phyloP scores from a whole-genome alignment of 306 rosid genomes.

The Lathyrus aphaca region DNA sequence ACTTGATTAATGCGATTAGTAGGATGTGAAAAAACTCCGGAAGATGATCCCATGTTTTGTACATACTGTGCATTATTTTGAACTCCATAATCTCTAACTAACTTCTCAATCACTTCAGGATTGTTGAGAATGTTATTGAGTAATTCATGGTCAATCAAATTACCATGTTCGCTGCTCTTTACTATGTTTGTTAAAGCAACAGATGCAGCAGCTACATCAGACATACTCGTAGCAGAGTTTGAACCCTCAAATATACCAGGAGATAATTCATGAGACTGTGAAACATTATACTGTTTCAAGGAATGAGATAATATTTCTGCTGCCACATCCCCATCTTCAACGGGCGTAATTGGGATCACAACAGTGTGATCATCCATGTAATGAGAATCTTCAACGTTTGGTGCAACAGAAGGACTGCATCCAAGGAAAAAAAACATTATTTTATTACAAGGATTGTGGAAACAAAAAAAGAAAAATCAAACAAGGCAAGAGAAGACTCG shows the following conservation, averaged over 20 bases:
- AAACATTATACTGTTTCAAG: conserved; percentile 29
- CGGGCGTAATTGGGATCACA: conserved; percentile 76
- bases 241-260: conserved; percentile 38
- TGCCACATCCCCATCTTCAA: conserved; percentile 81
- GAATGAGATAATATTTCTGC: conserved; percentile 45
- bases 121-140: conserved; percentile 71
- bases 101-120: conserved; percentile 76
- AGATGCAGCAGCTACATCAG: conserved; percentile 70
- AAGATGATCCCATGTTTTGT: conserved; percentile 51
- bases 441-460: conserved; percentile 27
- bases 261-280: conserved; percentile 42
- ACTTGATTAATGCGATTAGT: conserved; percentile 42
- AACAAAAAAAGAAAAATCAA: conserved; percentile 11
- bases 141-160: conserved; percentile 68
- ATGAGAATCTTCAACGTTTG: conserved; percentile 52
- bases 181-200: conserved; percentile 62
- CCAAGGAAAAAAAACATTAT: conserved; percentile 6
- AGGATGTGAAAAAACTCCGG: conserved; percentile 47
- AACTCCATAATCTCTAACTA: conserved; percentile 65
- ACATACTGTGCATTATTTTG: conserved; percentile 40
- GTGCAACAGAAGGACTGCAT: conserved; percentile 59
- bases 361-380: conserved; percentile 45
- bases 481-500: conserved; percentile 45
- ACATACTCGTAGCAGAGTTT: conserved; percentile 41
- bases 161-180: conserved; percentile 71